Base-by-base conservation (phyloP, 163 green algal species). In the Coccomyxa subellipsoidea region DNA sequence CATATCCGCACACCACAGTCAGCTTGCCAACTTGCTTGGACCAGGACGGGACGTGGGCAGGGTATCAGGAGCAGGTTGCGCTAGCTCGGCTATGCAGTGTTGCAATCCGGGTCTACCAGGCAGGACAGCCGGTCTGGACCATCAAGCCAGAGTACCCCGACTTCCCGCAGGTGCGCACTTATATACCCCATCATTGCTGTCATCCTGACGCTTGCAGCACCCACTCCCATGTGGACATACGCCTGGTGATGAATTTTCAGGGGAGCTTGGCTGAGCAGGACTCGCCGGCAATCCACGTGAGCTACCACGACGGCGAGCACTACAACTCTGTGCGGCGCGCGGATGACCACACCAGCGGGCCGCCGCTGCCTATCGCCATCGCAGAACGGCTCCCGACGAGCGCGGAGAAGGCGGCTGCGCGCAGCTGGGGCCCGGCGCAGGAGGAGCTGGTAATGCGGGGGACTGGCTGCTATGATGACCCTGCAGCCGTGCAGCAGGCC, bases 61-160 rank as follows among this genome's bases (percentile, higher is more conserved):
- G 86, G 1, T 77, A 96, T 80, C 89, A 95, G 73, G 93, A 97
- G 88, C 85, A 95, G 54, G 88, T 95, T 35, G 93, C 92, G 4
- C 83, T 87, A 1, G 88, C 82, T 8, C 69, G 89, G 1, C 72
- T 86, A 23, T 81, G 92, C 34, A 32, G 73, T 34, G 84, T 82
- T 32, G 92, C 92, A 80, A 87, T 96, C 35, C 82, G 82, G 38
- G 86, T 95, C 31, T 90, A 94, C 77, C 92, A 95, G 85, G 78
- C 84, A 3, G 90, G 86, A 8, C 90, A 93, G 84, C 88, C 91
- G 6, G 82, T 34, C 38, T 89, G 72, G 77, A 71, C 73, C 21
- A 79, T 84, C 3, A 31, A 18, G 21, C 69, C 79, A 34, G 79
- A 79, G 31, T 81, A 81, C 36, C 59, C 37, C 25, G 37, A 85